A percentile compares a stretch with the other conserved stretches of the same genome.
Conservation (phyloP, 202 grass and related monocot genomes). For the Alloteropsis angusta region DNA sequence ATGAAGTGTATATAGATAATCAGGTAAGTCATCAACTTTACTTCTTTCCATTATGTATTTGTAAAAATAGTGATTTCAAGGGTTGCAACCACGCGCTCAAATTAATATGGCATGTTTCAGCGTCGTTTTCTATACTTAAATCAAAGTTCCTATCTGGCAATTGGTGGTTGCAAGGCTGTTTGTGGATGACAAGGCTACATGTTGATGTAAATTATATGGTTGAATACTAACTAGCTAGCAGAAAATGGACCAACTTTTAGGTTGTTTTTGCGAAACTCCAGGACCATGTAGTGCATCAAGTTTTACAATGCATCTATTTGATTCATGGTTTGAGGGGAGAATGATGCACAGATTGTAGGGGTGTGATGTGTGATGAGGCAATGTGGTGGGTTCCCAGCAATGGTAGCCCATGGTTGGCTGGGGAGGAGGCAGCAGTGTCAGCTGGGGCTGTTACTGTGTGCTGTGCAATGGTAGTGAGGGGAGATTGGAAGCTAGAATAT, state of each 20-base stretch:
- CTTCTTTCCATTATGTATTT: background rate
- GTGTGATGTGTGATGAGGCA: no score
- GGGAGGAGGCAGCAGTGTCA: no score
- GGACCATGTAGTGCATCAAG: background rate
- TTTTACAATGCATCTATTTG: background rate
- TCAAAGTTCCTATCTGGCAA: background rate
- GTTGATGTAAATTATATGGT: background rate
- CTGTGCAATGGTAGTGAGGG: no score
- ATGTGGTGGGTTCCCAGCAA: no score
- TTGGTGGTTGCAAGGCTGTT: background rate
- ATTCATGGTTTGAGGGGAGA: no score
- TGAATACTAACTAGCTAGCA: background rate
- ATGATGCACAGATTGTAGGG: no score
- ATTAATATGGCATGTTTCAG: background rate
- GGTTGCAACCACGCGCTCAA: background rate
- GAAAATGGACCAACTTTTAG: background rate
- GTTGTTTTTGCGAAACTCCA: background rate
- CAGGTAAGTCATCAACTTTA: background rate
- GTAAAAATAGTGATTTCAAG: background rate
- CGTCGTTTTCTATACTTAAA: background rate
- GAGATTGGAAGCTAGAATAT: no score
- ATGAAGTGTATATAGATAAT: slow-evolving; percentile 28
- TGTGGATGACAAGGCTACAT: background rate
- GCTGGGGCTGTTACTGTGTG: no score
- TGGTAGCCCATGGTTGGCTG: no score